Evolutionary conservation across 2,329 filamentous ascomycete genomes (phyloP), one percentile per base, ranked within the genome.

Genomic region (Alternaria infectoria): DNA sequence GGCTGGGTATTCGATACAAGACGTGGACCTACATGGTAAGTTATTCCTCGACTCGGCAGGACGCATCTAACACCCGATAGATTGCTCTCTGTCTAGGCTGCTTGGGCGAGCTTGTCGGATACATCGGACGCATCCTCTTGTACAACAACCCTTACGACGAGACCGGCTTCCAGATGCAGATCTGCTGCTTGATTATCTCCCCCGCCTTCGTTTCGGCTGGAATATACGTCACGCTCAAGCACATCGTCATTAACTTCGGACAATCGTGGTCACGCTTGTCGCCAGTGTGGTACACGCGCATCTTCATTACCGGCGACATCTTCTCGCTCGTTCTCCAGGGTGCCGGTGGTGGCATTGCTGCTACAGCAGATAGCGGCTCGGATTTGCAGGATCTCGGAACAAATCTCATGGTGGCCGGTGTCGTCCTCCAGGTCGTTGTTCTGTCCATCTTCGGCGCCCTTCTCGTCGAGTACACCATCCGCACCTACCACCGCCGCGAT

Each of bases 301-400:
- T 89, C 63, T 90, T 90, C 77, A 86, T 89, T 66, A 72, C 79
- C n/a, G 87, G 85, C 69, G 88, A 90, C 67, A 67, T 89, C 45
- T 69, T 87, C 57, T 86, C 84, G n/a, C 82, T 90, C n/a, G 66
- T 87, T 12, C 77, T 89, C 5, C 88, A 90, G 74, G 86, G 86
- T 5, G 82, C 81, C 8, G 87, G 87, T 12, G 87, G 88, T 60
- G 87, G 83, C 54, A 80, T 88, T 49, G 86, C 88, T 2, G 86
- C 87, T 0, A 83, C 83, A 0, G 85, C 85, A 1, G 78, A 82
- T 13, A 62, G 66, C 4, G 72, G 76, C 2, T 71, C 83, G n/a
- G 76, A 81, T 9, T 46, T 70, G 11, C 68, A 70, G n/a, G 76
- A 85, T 40, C 71, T 81, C 2, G 86, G 87, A 5, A 84, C 86